These are phyloP conservation scores for Fusarium luffae DNA, from an alignment of 2,329 filamentous ascomycete species.

Conservation along the genomic window DNA sequence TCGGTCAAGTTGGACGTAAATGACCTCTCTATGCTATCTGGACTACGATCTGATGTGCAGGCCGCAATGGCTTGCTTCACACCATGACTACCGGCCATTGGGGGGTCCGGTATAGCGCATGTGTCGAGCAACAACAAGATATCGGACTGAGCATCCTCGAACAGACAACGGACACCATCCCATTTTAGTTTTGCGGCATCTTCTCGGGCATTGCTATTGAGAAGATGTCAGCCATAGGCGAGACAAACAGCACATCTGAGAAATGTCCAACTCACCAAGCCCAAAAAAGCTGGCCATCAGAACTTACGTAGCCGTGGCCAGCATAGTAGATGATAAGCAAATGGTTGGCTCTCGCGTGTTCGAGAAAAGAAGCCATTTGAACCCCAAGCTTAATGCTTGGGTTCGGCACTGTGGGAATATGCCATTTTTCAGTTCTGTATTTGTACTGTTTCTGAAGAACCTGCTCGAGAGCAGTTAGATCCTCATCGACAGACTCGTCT, in stretches of 20 bases:
- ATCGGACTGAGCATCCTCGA: conserved; percentile 72
- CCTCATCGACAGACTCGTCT: conserved; percentile 63
- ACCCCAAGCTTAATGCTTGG: conserved; percentile 71
- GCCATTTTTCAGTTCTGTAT: conserved; percentile 69
- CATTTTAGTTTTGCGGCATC: conserved; percentile 72
- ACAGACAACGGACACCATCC: conserved; percentile 70
- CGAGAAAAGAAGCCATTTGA: conserved; percentile 69
- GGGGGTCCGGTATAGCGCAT: conserved; percentile 65
- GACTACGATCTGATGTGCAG: conserved; percentile 62
- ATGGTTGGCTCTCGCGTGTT: conserved; percentile 67
- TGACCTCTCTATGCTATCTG: conserved; percentile 60
- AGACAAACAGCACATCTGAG: conserved; percentile 25
- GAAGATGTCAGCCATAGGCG: conserved; percentile 55
- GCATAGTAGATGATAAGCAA: conserved; percentile 74
- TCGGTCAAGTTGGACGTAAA: conserved; percentile 69
- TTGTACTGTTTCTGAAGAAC: conserved; percentile 70
- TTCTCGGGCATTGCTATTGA: conserved; percentile 64
- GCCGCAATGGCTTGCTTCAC: conserved; percentile 72
- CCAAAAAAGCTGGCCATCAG: conserved; percentile 73
- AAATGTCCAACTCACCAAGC: conserved; percentile 65
- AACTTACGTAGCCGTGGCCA: conserved; percentile 68
- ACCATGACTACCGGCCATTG: conserved; percentile 63
- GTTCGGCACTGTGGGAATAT: conserved; percentile 69
- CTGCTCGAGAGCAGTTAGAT: conserved; percentile 65
- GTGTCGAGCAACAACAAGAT: conserved; percentile 71